Evolutionary conservation across 2,329 filamentous ascomycete species (phyloP).

Genomic region (Sporothrix variecibatus): DNA sequence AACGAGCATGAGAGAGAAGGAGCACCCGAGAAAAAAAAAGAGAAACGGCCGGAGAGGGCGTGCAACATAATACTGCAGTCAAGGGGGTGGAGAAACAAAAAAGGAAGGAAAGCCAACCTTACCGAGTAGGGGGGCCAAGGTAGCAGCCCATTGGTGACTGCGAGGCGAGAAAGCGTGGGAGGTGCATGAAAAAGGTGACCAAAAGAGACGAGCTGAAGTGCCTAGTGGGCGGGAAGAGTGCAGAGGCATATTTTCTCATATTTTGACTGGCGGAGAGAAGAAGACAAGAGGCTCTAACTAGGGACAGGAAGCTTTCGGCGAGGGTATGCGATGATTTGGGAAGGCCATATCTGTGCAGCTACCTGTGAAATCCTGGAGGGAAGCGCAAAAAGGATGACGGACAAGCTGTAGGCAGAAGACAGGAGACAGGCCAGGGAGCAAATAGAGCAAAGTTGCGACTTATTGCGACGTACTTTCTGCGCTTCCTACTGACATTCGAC

Average conservation of each 20-base stretch:
- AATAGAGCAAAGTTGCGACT: background rate
- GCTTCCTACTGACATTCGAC: background rate
- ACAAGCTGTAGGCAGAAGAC: background rate
- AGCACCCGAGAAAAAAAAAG: background rate
- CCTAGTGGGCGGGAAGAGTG: background rate
- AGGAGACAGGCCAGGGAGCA: background rate
- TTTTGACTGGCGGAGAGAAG: background rate
- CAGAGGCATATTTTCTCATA: background rate
- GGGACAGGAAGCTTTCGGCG: background rate
- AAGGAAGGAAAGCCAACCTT: slow-evolving; percentile 2
- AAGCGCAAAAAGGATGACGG: background rate
- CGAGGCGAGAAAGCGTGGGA: slow-evolving; percentile 2
- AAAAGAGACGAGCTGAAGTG: slow-evolving; percentile 13
- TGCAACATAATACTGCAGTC: background rate
- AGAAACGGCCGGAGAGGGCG: background rate
- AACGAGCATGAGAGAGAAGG: slow-evolving; percentile 7
- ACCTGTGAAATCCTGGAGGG: background rate
- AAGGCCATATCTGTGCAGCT: background rate
- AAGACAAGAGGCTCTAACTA: background rate
- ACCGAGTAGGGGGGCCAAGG: slow-evolving; percentile 2
- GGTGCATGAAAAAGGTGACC: slow-evolving; percentile 7
- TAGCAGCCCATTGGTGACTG: slow-evolving; percentile 6
- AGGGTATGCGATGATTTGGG: background rate
- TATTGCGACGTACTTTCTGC: background rate
- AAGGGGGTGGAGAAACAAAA: background rate